These are phyloP conservation scores for Hypoxylon sp. DNA, from an alignment of 2,329 filamentous ascomycete species.

Conservation along the genomic window DNA sequence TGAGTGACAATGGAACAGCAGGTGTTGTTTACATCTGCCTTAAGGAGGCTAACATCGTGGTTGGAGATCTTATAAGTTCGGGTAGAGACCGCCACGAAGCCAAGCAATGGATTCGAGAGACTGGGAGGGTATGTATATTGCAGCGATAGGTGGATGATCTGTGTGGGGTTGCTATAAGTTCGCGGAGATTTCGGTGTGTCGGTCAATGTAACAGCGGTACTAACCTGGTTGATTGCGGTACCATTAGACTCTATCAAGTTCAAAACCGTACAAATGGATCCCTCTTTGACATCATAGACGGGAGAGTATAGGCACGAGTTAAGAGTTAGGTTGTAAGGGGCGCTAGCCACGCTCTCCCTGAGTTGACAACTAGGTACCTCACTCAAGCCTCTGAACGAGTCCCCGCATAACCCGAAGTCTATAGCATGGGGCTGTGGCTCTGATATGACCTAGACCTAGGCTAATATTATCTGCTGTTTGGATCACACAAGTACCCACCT, in stretches of 20 bases:
- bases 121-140: conserved; percentile 15
- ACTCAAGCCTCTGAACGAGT: conserved; percentile 7
- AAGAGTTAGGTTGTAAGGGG: neutral
- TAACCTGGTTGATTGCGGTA: conserved; percentile 3
- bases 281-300: conserved; percentile 18
- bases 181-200: conserved; percentile 27
- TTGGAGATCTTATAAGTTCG: conserved; percentile 4
- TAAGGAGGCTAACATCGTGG: neutral
- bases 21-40: conserved; percentile 6
- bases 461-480: no score
- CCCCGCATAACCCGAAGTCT: conserved; percentile 27
- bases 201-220: conserved; percentile 30
- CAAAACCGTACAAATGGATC: conserved; percentile 7
- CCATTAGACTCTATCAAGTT: neutral
- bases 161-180: conserved; percentile 21
- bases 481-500: no score
- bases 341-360: conserved; percentile 8
- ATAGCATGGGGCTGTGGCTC: conserved; percentile 13
- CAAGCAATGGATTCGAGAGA: conserved; percentile 18
- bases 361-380: neutral
- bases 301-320: neutral
- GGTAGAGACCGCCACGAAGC: conserved; percentile 17
- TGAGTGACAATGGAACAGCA: neutral
- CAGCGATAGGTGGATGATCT: conserved; percentile 41
- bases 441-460: no score